phyloP scores from a whole-genome alignment of 306 rosid genomes.

The Pueraria montana region DNA sequence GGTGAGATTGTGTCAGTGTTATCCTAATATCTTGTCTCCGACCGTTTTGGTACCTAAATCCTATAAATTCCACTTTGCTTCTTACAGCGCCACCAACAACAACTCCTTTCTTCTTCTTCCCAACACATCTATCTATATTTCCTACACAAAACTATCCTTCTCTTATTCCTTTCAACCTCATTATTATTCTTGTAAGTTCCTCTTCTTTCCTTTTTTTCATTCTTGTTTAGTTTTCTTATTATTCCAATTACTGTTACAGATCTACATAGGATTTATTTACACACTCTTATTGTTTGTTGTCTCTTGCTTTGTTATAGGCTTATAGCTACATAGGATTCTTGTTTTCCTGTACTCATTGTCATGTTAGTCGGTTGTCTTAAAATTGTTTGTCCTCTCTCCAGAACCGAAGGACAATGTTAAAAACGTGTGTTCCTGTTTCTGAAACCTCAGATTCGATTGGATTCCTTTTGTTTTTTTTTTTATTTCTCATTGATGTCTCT shows the following conservation, averaged over 20 bases:
- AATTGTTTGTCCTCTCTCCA: neutral
- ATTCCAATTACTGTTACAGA: constrained; percentile 28
- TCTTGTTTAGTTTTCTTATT: neutral
- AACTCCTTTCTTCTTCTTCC: neutral
- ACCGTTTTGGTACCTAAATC: constrained; percentile 30
- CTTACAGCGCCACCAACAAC: constrained; percentile 8
- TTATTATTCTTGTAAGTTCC: constrained; percentile 41
- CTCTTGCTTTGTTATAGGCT: constrained; percentile 4
- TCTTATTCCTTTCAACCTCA: neutral
- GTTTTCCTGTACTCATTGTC: constrained; percentile 13
- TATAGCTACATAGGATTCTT: neutral
- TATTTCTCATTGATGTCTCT: neutral
- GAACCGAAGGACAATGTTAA: neutral
- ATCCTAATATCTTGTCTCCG: constrained; percentile 45
- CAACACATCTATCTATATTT: neutral
- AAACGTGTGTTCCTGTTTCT: constrained; percentile 22
- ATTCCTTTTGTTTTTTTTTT: neutral
- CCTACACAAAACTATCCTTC: neutral
- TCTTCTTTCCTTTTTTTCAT: neutral
- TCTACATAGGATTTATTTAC: constrained; percentile 10
- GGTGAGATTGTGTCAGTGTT: constrained; percentile 44
- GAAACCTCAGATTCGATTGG: constrained; percentile 23
- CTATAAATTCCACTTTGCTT: constrained; percentile 43
- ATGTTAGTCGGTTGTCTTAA: neutral
- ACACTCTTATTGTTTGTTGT: neutral